Percentiles rank a stretch among this genome's conserved stretches.
These are phyloP conservation scores for Candida rishiriensis DNA, from an alignment of 805 yeast species.

Conservation along the genomic window DNA sequence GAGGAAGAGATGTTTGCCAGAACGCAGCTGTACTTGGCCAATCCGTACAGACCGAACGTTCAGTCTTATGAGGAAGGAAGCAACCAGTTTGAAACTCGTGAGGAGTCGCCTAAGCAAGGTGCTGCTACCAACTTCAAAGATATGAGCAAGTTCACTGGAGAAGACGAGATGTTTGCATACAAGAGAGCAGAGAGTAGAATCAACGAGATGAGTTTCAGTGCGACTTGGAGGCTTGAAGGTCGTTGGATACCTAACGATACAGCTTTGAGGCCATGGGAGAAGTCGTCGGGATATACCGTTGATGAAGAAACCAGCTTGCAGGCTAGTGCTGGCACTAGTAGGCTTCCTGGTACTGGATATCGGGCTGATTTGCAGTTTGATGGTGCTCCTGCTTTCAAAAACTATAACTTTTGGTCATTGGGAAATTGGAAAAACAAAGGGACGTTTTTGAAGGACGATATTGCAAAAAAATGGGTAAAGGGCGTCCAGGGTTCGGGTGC, in stretches of 20 bases:
- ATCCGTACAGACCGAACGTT: constrained; percentile 68
- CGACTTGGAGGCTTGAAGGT: constrained; percentile 42
- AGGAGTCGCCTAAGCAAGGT: constrained; percentile 25
- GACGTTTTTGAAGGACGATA: constrained; percentile 43
- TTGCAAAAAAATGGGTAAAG: constrained; percentile 54
- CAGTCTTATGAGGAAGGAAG: constrained; percentile 53
- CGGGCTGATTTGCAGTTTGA: constrained; percentile 1
- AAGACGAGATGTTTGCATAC: constrained; percentile 71
- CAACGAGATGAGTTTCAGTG: constrained; percentile 33
- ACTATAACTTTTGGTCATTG: constrained; percentile 63
- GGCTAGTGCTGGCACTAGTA: neutral
- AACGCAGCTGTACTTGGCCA: constrained; percentile 52
- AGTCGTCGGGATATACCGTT: constrained; percentile 3
- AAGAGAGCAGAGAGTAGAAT: constrained; percentile 67
- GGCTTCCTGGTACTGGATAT: neutral
- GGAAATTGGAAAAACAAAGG: constrained; percentile 55
- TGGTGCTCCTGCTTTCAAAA: constrained; percentile 38
- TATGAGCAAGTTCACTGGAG: constrained; percentile 61
- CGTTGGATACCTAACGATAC: constrained; percentile 54
- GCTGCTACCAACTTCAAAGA: constrained; percentile 39
- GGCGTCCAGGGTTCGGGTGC: constrained; percentile 22
- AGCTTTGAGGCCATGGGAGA: constrained; percentile 58
- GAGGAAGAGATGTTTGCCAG: constrained; percentile 69
- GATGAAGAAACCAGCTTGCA: constrained; percentile 3
- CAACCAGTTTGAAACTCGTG: constrained; percentile 27